These are phyloP conservation scores for Dioscorea cayenensis DNA, from an alignment of 116 monocot species.

Conservation along the genomic window DNA sequence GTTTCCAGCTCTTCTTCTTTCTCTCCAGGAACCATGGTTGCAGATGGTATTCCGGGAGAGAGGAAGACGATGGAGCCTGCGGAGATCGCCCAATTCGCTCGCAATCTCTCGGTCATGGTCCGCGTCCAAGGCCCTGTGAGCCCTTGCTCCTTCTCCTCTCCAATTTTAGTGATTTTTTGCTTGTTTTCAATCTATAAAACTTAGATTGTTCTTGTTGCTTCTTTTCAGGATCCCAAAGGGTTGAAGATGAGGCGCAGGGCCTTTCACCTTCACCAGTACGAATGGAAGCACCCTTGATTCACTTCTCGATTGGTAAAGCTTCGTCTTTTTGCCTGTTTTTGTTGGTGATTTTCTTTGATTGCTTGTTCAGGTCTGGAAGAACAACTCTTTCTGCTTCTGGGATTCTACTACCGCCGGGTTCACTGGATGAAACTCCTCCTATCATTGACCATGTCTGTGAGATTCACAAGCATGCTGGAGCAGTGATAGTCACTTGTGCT, in stretches of 20 bases:
- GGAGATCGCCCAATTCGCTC: slow-evolving; percentile 49
- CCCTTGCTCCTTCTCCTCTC: not conserved
- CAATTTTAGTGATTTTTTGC: not conserved
- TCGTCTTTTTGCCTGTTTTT: not conserved
- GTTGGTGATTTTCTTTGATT: not conserved
- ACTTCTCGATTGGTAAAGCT: not conserved
- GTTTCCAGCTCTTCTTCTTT: too few species aligned
- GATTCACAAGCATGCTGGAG: slow-evolving; percentile 24
- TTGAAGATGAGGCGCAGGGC: slow-evolving; percentile 72
- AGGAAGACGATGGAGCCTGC: slow-evolving; percentile 41
- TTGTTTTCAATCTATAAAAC: not conserved
- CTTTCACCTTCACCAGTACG: slow-evolving; percentile 79
- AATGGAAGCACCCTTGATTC: not conserved
- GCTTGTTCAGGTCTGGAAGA: slow-evolving; percentile 45
- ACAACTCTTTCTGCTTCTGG: slow-evolving; percentile 83
- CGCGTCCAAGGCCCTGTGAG: slow-evolving; percentile 72
- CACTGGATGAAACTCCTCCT: slow-evolving; percentile 21
- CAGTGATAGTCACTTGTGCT: slow-evolving; percentile 53
- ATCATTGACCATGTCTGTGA: slow-evolving; percentile 20
- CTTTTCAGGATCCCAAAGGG: slow-evolving; percentile 69
- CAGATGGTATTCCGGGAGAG: not conserved
- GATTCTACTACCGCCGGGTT: slow-evolving; percentile 40
- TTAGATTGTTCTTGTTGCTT: too few species aligned
- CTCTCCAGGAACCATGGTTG: too few species aligned
- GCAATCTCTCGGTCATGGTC: slow-evolving; percentile 69